Evolutionary conservation across 192 early-diverging fungal genomes (phyloP).

Genomic region (Entomortierella beljakovae): DNA sequence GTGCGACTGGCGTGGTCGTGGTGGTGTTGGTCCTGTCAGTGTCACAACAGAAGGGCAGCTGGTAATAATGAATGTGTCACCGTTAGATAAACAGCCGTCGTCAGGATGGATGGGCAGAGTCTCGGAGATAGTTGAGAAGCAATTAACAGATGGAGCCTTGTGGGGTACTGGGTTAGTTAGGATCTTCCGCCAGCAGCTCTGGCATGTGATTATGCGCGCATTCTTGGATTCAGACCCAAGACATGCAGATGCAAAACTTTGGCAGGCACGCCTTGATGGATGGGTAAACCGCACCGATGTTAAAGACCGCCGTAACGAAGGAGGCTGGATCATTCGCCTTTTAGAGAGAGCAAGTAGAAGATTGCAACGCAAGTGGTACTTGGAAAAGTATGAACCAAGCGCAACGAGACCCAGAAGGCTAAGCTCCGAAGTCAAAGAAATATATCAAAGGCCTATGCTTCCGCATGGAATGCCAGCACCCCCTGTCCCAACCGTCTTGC

Average conservation of each 20-base stretch:
- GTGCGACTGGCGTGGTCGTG: constrained; percentile 90
- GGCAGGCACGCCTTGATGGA: constrained; percentile 31
- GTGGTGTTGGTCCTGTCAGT: constrained; percentile 64
- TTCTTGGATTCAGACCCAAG: constrained; percentile 25
- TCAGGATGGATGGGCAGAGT: constrained; percentile 82
- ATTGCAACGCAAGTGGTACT: constrained; percentile 76
- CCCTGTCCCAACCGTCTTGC: constrained; percentile 86
- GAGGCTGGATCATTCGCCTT: constrained; percentile 78
- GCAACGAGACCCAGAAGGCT: constrained; percentile 11
- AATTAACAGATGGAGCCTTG: constrained; percentile 71
- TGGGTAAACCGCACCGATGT: constrained; percentile 22
- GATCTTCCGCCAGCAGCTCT: constrained; percentile 35
- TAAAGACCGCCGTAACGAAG: constrained; percentile 67
- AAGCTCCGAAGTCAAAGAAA: constrained; percentile 9
- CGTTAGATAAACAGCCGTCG: constrained; percentile 17
- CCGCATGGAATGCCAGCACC: constrained; percentile 62
- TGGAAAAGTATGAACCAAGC: constrained; percentile 57
- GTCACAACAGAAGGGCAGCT: constrained; percentile 52
- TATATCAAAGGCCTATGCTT: constrained; percentile 48
- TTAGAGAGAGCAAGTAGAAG: constrained; percentile 67
- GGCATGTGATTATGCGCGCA: constrained; percentile 34
- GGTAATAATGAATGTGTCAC: constrained; percentile 21
- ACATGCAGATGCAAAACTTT: constrained; percentile 21
- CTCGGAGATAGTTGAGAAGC: constrained; percentile 81
- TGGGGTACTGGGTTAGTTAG: constrained; percentile 71